Conservation (phyloP, 2,329 filamentous ascomycete species). For the Penicillium sp. region DNA sequence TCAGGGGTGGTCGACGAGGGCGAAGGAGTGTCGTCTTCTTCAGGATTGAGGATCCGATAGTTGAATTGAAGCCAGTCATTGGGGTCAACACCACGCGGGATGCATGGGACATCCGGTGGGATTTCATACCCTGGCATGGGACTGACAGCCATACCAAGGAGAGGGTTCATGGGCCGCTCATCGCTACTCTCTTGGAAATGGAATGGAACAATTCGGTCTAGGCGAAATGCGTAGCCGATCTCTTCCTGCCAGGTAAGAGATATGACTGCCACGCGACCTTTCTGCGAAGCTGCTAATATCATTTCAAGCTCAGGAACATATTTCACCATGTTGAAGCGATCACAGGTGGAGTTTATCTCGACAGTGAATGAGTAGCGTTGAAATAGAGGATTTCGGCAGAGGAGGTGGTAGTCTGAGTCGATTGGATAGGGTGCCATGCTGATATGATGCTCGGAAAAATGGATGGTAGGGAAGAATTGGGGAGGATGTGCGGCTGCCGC, state of each 20-base stretch:
- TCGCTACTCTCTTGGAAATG: conserved; percentile 49
- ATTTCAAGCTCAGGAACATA: conserved; percentile 62
- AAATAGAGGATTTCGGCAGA: conserved; percentile 33
- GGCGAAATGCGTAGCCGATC: conserved; percentile 50
- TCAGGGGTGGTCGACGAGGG: neutral
- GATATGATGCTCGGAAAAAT: conserved; percentile 45
- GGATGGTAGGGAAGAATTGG: conserved; percentile 42
- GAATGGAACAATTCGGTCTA: conserved; percentile 60
- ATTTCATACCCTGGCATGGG: conserved; percentile 57
- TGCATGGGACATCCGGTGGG: conserved; percentile 36
- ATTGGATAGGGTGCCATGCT: conserved; percentile 39
- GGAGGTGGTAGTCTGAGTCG: conserved; percentile 30
- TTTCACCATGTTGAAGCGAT: conserved; percentile 60
- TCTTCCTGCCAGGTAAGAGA: conserved; percentile 48
- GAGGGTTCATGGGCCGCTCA: conserved; percentile 45
- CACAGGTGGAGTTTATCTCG: conserved; percentile 31
- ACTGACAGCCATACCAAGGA: conserved; percentile 59
- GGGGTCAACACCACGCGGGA: conserved; percentile 28
- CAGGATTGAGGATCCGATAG: conserved; percentile 18
- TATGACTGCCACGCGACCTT: conserved; percentile 58
- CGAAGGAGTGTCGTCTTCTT: conserved; percentile 16
- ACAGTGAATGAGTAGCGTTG: conserved; percentile 30
- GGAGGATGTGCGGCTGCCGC: conserved; percentile 22
- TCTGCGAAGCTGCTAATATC: conserved; percentile 59
- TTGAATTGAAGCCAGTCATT: conserved; percentile 22